Percentiles rank a stretch among this genome's conserved stretches.
Conservation (phyloP, 805 yeast genomes). For the Myxozyma geophila region DNA sequence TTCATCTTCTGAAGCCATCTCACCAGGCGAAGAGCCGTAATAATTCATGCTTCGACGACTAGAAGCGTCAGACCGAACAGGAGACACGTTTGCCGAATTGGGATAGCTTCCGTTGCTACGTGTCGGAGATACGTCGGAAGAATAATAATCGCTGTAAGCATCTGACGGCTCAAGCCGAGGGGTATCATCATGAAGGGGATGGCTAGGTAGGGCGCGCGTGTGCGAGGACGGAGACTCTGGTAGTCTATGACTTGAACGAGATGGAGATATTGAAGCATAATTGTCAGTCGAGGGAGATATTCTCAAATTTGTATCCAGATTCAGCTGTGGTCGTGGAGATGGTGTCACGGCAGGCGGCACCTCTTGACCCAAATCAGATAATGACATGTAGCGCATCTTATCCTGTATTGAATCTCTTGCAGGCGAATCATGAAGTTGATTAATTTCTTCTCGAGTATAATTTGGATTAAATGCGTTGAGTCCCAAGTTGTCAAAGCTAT, state of each 20-base stretch:
- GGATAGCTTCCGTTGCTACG: constrained; percentile 1
- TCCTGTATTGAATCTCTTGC: background rate
- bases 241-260: background rate
- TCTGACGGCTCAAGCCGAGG: background rate
- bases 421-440: background rate
- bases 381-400: background rate
- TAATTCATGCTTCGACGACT: background rate
- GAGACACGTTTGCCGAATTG: background rate
- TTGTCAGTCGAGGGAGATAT: background rate
- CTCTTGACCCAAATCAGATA: background rate
- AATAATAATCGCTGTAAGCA: background rate
- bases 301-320: background rate
- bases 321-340: background rate
- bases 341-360: background rate
- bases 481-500: background rate
- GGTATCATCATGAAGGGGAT: background rate
- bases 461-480: background rate
- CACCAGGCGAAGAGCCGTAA: constrained; percentile 11
- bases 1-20: constrained; percentile 8
- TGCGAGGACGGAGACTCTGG: background rate
- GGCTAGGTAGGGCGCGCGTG: background rate
- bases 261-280: background rate
- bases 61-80: constrained; percentile 1
- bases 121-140: constrained; percentile 2
- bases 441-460: background rate